Conservation (phyloP, 148 eudicot genomes). For the Chenopodium formosanum region DNA sequence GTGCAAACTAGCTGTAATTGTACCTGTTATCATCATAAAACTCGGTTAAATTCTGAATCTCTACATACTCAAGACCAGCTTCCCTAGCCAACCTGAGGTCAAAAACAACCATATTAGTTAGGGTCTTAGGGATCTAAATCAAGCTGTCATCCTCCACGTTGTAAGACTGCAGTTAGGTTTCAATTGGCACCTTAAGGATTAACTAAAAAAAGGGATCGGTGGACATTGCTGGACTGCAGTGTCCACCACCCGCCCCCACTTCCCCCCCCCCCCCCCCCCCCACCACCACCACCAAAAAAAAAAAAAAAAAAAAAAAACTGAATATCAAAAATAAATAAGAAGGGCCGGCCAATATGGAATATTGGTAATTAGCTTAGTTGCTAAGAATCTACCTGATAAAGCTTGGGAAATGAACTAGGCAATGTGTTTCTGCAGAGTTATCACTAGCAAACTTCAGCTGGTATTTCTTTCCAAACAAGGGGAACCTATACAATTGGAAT, state of each 20-base stretch:
- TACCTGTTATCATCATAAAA: slow-evolving; percentile 95
- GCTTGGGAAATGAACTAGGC: slow-evolving; percentile 98
- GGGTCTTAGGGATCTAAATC: neutral
- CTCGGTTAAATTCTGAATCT: slow-evolving; percentile 87
- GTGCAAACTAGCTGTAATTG: neutral
- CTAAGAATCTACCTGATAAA: slow-evolving; percentile 65
- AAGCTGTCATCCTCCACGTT: neutral
- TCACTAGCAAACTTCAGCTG: slow-evolving; percentile 96
- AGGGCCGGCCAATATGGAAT: neutral
- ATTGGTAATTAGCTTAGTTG: slow-evolving; percentile 7
- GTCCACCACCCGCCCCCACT: too few species aligned
- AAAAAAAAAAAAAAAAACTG: too few species aligned
- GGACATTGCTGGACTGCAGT: neutral
- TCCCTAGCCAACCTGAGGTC: slow-evolving; percentile 87
- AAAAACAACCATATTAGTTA: slow-evolving; percentile 11
- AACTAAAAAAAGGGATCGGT: too few species aligned
- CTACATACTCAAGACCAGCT: slow-evolving; percentile 94
- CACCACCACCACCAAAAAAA: neutral
- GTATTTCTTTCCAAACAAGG: slow-evolving; percentile 90
- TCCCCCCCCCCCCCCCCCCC: too few species aligned
- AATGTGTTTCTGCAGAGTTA: slow-evolving; percentile 81
- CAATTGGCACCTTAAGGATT: neutral
- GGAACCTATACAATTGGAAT: slow-evolving; percentile 59
- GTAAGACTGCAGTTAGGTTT: neutral
- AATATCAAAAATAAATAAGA: neutral